Conservation (phyloP, 768 basidiomycete genomes). For the Phaeolepiota aurea region DNA sequence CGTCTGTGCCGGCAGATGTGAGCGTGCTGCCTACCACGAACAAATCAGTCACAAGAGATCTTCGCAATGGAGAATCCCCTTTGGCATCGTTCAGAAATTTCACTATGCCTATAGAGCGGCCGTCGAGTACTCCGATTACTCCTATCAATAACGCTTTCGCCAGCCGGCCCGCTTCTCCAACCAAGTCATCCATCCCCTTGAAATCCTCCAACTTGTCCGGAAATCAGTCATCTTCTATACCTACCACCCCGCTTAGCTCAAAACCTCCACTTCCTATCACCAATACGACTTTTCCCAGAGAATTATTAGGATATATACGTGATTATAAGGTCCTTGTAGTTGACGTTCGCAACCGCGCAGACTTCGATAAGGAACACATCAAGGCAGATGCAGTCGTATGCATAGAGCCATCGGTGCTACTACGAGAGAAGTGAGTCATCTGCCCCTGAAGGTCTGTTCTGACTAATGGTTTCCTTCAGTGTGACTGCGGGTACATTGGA, state of each 20-base stretch:
- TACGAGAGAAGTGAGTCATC: constrained; percentile 53
- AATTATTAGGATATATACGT: constrained; percentile 48
- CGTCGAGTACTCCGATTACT: constrained; percentile 66
- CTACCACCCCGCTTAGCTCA: constrained; percentile 25
- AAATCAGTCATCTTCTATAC: constrained; percentile 22
- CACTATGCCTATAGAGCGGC: constrained; percentile 39
- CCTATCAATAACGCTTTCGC: constrained; percentile 45
- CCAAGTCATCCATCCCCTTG: too few relatives aligned
- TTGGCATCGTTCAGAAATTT: constrained; percentile 26
- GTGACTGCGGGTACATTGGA: constrained; percentile 63
- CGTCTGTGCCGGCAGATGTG: constrained; percentile 39
- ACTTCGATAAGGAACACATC: constrained; percentile 72
- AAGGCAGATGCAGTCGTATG: constrained; percentile 64
- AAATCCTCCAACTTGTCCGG: constrained; percentile 20
- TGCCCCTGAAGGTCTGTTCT: constrained; percentile 1
- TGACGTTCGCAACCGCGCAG: constrained; percentile 73
- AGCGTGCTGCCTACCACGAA: constrained; percentile 19
- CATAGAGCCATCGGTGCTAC: constrained; percentile 74
- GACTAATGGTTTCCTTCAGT: constrained; percentile 26
- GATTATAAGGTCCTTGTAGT: constrained; percentile 64
- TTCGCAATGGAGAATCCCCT: constrained; percentile 12
- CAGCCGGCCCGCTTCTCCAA: constrained; percentile 59
- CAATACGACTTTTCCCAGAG: constrained; percentile 51
- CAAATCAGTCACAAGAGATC: constrained; percentile 12
- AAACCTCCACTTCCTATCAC: constrained; percentile 40